Evolutionary conservation across 2,329 filamentous ascomycete species (phyloP), one percentile per base, ranked within the genome.

Genomic region (Aspergillus amoenus): DNA sequence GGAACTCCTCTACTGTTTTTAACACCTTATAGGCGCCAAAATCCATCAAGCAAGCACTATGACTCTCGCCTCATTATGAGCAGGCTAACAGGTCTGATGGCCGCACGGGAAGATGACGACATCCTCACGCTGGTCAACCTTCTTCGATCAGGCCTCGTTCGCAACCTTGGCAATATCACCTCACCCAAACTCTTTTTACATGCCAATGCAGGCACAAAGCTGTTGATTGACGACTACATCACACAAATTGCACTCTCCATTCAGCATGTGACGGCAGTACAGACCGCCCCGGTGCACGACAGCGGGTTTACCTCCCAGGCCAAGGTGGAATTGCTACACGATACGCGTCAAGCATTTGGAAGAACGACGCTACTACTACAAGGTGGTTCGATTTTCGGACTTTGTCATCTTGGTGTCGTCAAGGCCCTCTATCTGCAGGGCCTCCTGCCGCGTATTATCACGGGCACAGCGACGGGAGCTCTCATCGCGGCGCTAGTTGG

Each of bases 111-210:
- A 65, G 82, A 86, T 44, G 85, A 85, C 62, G 88, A 96, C 71
- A 82, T 93, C 43, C 81, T 91, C 55, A 83, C 84, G 15, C 79
- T 96, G 7, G 86, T 92, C 58, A 92, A 92, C 68, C 82, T 95
- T 17, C 81, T 96, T 40, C 88, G 91, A 24, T 91, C 90, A 13
- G 91, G 84, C 11, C 75, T 85, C 37, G 80, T 96, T 30, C 86
- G 93, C 37, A 96, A 97, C 68, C 79, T 96, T n/a, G 93, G 91
- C 57, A 95, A 96, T 70, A 95, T 97, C 65, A 91, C 90, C 1
- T 84, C 88, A 1, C 86, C 90, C 2, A 87, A 87, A 61, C 80
- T 97, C 1, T 97, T 92, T 77, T 93, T 93, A 66, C 84, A 88
- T 57, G 89, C 91, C 12, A 94, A 94, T 70, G 88, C 89, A 1